phyloP scores from a whole-genome alignment of 1,139 yeast genomes.

The Kurtzmaniella quercitrusa region DNA sequence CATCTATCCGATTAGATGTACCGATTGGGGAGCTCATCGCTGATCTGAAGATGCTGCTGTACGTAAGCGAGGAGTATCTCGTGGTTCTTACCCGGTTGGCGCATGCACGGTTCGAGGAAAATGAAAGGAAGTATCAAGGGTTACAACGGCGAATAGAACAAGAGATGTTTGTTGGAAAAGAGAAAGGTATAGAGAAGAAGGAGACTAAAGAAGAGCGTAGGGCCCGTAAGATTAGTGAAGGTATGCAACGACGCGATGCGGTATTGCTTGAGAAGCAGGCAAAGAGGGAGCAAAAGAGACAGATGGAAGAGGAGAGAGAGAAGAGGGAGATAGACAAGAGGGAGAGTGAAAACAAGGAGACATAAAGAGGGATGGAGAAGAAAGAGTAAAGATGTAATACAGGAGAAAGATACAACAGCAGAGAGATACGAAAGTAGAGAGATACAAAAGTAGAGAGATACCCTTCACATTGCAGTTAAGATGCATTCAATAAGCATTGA shows the following conservation, averaged over 20 bases:
- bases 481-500: no score
- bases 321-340: not conserved
- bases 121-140: constrained; percentile 37
- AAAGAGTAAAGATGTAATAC: not conserved
- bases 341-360: not conserved
- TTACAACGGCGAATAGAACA: constrained; percentile 13
- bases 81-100: constrained; percentile 46
- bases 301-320: constrained; percentile 5
- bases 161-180: constrained; percentile 28
- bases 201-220: constrained; percentile 54
- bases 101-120: constrained; percentile 59
- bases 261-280: constrained; percentile 22
- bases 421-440: no score
- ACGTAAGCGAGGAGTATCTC: constrained; percentile 50
- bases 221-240: constrained; percentile 56
- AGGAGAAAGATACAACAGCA: not conserved
- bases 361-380: no score
- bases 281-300: constrained; percentile 11
- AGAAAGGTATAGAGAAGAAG: constrained; percentile 7
- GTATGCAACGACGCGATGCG: constrained; percentile 46
- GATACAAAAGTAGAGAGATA: no score
- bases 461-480: no score
- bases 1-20: constrained; percentile 64
- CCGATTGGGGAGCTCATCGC: constrained; percentile 58
- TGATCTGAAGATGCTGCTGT: constrained; percentile 24